Base-by-base conservation (phyloP, 441 rosid species). In the Erysimum pusillum region DNA sequence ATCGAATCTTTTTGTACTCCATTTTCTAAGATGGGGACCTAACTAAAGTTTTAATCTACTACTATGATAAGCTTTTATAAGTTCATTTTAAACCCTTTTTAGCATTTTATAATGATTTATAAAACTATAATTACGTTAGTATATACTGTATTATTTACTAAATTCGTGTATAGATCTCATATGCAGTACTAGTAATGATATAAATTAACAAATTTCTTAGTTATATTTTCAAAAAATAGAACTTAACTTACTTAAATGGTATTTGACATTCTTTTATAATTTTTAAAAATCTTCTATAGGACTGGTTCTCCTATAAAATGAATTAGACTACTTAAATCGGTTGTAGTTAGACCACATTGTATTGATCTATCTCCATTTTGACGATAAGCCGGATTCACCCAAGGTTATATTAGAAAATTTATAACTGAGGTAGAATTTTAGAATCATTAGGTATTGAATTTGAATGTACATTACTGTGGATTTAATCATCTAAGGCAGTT, bases 1-100 rank as follows among this genome's bases (percentile, higher is more conserved):
- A 28, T 45, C 70, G 75, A 76, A 76, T 76, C 80, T 76, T 69
- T 63, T 44, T 52, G 75, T 54, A 49, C 57, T 10, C 35, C 48
- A 20, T 60, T 61, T 51, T 61, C 58, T 32, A 34, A 25, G 70
- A 69, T 69, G n/a, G 64, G 20, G 64, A 52, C 74, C 15, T 36
- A 0, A 48, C 45, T 48, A 44, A 42, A 28, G 14, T 9, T 68
- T 22, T 38, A 20, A 22, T 9, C 12, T 46, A 5, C 3, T 65
- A 11, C 7, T 38, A 61, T 49, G 68, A 71, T 72, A 38, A 22
- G 45, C 54, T 52, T 63, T n/a, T n/a, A n/a, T 39, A 59, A 2
- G 28, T 39, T 31, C 32, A 38, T 7, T 34, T 35, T 18, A 28
- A 7, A 3, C 15, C 12, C 15, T 15, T 4, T 15, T 46, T 31